Conservation (phyloP, 768 basidiomycete genomes). For the Russula olivacea region DNA sequence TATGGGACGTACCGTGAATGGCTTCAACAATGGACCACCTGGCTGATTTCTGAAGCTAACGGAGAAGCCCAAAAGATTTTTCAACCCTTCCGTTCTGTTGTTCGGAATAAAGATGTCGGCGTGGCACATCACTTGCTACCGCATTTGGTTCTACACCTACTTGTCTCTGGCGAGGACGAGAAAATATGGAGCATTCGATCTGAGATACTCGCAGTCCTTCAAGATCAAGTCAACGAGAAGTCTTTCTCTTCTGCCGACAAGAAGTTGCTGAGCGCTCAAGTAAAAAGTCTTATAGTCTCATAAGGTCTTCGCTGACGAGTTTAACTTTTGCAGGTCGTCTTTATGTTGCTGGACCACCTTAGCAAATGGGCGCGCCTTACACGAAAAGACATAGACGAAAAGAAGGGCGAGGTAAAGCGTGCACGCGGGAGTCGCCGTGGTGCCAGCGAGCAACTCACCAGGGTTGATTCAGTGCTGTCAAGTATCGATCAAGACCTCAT, state of each 20-base stretch:
- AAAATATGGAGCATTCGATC: conserved; percentile 58
- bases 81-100: conserved; percentile 65
- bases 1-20: conserved; percentile 89
- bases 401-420: conserved; percentile 49
- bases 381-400: conserved; percentile 51
- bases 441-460: conserved; percentile 54
- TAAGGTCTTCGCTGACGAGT: neutral
- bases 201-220: conserved; percentile 76
- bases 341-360: conserved; percentile 91
- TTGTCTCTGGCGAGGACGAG: conserved; percentile 65
- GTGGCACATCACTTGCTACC: conserved; percentile 90
- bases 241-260: conserved; percentile 66
- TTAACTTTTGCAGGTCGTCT: conserved; percentile 61
- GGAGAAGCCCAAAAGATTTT: conserved; percentile 66
- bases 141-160: conserved; percentile 80
- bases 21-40: conserved; percentile 84
- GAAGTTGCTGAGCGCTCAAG: conserved; percentile 90
- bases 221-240: conserved; percentile 71
- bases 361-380: conserved; percentile 81
- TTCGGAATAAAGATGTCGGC: conserved; percentile 86
- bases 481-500: conserved; percentile 84
- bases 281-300: conserved; percentile 32
- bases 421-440: conserved; percentile 38
- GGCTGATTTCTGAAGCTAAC: conserved; percentile 65
- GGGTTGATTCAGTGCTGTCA: conserved; percentile 74